Evolutionary conservation across 148 eudicot genomes (phyloP), one percentile per base, ranked within the genome.

Genomic region (Chenopodium suecicum): DNA sequence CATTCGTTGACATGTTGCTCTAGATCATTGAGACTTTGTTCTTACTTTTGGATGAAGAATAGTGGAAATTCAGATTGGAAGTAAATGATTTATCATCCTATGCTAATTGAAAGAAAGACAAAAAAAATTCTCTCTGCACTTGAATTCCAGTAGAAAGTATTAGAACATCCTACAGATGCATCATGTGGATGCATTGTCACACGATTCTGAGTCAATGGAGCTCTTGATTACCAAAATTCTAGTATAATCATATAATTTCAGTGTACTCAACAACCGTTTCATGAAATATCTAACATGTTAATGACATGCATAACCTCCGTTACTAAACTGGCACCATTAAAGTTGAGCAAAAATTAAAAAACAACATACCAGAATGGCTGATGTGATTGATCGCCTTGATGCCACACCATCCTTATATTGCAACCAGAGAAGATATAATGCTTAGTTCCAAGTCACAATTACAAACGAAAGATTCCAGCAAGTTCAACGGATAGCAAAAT

Each of bases 1-100:
- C 46, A 34, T 31, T 48, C 7, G 92, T 52, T 93, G 91, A 81
- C 88, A 73, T 79, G 96, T 91, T 68, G 93, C 96, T 81, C 92
- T 94, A 1, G 89, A 50, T 50, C 2, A 10, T 50, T 93, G 97
- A 94, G 85, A 84, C 54, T 90, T 86, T 52, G 95, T 95, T 9
- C 91, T 89, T 82, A 86, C 91, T 48, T 94, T 50, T 50, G 4
- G 62, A 56, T 4, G 5, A 0, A 89, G 94, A 34, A 34, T 4
- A 34, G 4, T 34, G 41, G 29, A 27, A 93, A 82, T 92, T 90
- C 77, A 80, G 82, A 34, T 87, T 73, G 34, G 54, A 73, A 22
- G 56, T 58, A 20, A 9, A 62, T 54, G 79, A 68, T 31, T 47
- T 34, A 29, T 48, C 67, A 60, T 37, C 64, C 63, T 37, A 48